These are phyloP conservation scores for Globisporangium apiculatum DNA, from an alignment of 352 stramenopile species.

Conservation along the genomic window DNA sequence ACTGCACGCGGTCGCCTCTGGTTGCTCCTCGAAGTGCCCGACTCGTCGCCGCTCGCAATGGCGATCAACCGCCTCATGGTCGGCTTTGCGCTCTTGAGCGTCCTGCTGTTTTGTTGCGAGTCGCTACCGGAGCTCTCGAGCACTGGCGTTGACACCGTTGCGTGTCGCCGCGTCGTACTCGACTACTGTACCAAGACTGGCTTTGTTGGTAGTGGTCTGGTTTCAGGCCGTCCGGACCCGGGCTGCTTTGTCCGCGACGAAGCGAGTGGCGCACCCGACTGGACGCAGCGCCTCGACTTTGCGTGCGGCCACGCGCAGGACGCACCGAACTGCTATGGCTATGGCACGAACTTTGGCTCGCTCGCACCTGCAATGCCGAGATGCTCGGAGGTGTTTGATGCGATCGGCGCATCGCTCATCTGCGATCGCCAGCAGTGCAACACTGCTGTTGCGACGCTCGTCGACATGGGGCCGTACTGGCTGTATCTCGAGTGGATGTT, in stretches of 20 bases:
- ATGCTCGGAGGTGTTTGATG: slow-evolving; percentile 31
- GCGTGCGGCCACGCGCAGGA: slow-evolving; percentile 17
- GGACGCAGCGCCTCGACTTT: slow-evolving; percentile 32
- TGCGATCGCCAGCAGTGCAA: slow-evolving; percentile 53
- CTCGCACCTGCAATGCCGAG: slow-evolving; percentile 13
- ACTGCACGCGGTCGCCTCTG: slow-evolving; percentile 39
- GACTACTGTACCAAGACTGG: slow-evolving; percentile 39
- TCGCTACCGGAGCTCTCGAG: slow-evolving; percentile 56
- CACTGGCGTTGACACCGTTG: slow-evolving; percentile 30
- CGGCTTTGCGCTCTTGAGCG: slow-evolving; percentile 40
- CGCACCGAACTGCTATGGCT: slow-evolving; percentile 33
- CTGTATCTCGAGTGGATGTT: slow-evolving; percentile 74
- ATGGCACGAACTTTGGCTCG: slow-evolving; percentile 50
- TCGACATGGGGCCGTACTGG: slow-evolving; percentile 70
- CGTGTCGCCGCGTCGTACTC: slow-evolving; percentile 40
- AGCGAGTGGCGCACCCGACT: slow-evolving; percentile 23
- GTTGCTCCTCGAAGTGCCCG: slow-evolving; percentile 50
- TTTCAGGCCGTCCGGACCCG: slow-evolving; percentile 14
- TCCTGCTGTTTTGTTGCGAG: slow-evolving; percentile 66
- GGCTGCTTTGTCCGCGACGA: slow-evolving; percentile 40
- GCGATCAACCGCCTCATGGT: slow-evolving; percentile 61
- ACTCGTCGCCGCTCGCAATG: slow-evolving; percentile 39
- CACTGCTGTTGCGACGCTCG: slow-evolving; percentile 14
- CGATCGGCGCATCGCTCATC: slow-evolving; percentile 21
- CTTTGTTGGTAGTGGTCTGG: slow-evolving; percentile 6